These are phyloP conservation scores for Spinacia oleracea DNA, from an alignment of 179 eudicot genomes.

Conservation along the genomic window DNA sequence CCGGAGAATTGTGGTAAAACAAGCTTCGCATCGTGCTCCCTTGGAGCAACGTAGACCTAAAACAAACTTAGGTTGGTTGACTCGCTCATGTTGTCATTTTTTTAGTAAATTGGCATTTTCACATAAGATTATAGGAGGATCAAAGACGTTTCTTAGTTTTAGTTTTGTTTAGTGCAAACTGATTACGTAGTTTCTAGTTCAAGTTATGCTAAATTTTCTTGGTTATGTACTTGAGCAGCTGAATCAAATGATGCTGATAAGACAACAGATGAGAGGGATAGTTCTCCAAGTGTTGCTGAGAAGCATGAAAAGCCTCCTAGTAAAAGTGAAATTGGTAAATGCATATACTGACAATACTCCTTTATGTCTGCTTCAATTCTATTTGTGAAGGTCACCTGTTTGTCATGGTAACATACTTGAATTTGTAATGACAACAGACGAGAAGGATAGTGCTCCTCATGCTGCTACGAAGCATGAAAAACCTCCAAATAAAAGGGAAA, in stretches of 20 bases:
- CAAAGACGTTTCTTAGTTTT: neutral
- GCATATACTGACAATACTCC: too few relatives aligned
- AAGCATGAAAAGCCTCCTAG: conserved; percentile 25
- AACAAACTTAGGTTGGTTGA: conserved; percentile 53
- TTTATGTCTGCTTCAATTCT: too few relatives aligned
- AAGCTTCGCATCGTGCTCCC: conserved; percentile 78
- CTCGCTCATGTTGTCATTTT: conserved; percentile 12
- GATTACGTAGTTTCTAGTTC: neutral
- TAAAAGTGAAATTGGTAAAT: too few relatives aligned
- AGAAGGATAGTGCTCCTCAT: neutral
- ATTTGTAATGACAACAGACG: neutral
- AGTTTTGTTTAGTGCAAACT: neutral
- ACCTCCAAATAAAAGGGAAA: conserved; percentile 17
- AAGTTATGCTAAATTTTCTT: conserved; percentile 7
- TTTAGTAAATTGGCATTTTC: neutral
- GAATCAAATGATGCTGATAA: conserved; percentile 34
- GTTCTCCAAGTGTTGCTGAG: conserved; percentile 25
- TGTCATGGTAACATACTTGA: too few relatives aligned
- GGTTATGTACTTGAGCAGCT: conserved; percentile 26
- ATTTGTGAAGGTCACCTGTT: too few relatives aligned
- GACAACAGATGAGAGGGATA: conserved; percentile 29
- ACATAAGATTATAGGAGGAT: neutral
- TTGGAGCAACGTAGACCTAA: conserved; percentile 77
- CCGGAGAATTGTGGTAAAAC: conserved; percentile 70
- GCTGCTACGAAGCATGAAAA: neutral